phyloP scores from a whole-genome alignment of 768 basidiomycete species.

The Collybia nuda region DNA sequence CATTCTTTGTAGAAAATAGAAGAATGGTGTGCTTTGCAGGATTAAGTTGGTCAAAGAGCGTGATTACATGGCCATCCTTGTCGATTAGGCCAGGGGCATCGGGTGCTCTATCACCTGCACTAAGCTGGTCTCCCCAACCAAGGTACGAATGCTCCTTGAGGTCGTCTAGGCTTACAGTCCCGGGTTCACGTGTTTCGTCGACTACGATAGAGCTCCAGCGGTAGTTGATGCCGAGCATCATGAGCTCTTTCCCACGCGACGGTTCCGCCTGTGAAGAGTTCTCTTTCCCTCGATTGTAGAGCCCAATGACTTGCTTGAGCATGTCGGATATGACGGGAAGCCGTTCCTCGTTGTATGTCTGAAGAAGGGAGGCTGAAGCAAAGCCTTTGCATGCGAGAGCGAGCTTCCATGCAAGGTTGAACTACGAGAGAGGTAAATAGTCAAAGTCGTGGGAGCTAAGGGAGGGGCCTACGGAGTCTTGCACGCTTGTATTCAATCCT shows the following conservation, averaged over 20 bases:
- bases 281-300: conserved; percentile 8
- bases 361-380: conserved; percentile 13
- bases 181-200: background rate
- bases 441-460: background rate
- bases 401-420: conserved; percentile 26
- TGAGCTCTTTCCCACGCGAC: conserved; percentile 3
- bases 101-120: conserved; percentile 34
- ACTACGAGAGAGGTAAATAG: background rate
- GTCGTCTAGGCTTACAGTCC: background rate
- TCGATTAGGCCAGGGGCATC: conserved; percentile 25
- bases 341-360: conserved; percentile 23
- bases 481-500: conserved; percentile 22
- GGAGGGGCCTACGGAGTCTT: conserved; percentile 17
- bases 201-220: conserved; percentile 22
- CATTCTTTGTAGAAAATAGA: background rate
- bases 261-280: background rate
- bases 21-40: background rate
- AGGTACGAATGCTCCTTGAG: conserved; percentile 8
- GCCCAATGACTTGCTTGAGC: conserved; percentile 16
- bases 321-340: conserved; percentile 25
- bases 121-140: conserved; percentile 13
- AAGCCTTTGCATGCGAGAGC: conserved; percentile 18
- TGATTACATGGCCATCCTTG: background rate
- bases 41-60: background rate
- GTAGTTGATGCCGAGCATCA: conserved; percentile 23